These are phyloP conservation scores for Suillus subaureus DNA, from an alignment of 768 basidiomycete species.

Conservation along the genomic window DNA sequence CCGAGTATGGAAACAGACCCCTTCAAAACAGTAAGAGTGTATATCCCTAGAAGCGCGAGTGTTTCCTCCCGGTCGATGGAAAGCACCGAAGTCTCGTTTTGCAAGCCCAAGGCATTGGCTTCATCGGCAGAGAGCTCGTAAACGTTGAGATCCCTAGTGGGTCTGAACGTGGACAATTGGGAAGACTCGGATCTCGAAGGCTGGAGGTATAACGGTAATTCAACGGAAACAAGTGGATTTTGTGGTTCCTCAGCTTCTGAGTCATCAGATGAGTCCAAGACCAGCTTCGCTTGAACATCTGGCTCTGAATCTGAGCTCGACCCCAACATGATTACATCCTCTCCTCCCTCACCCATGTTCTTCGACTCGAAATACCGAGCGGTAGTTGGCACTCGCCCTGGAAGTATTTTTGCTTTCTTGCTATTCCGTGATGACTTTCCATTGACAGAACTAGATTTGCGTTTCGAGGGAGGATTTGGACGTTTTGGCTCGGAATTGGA, in stretches of 20 bases:
- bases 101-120: background rate
- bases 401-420: background rate
- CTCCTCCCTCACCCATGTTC: background rate
- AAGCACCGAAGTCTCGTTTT: background rate
- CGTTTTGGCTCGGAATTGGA: background rate
- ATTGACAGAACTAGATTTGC: background rate
- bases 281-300: background rate
- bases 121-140: background rate
- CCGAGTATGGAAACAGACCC: slow-evolving; percentile 66
- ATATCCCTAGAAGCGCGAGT: slow-evolving; percentile 70
- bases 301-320: slow-evolving; percentile 4
- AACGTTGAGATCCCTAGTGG: background rate
- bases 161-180: background rate
- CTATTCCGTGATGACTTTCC: background rate
- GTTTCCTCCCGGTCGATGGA: background rate
- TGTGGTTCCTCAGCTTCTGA: slow-evolving; percentile 1
- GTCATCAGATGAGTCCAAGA: background rate
- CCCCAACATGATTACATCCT: background rate
- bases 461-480: background rate
- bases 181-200: background rate
- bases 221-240: background rate
- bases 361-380: slow-evolving; percentile 3
- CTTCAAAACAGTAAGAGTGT: slow-evolving; percentile 59
- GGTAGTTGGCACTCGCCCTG: background rate
- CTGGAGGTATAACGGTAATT: background rate